Evolutionary conservation across 139 green algal species (phyloP).

Genomic region (Desmodesmus armatus): DNA sequence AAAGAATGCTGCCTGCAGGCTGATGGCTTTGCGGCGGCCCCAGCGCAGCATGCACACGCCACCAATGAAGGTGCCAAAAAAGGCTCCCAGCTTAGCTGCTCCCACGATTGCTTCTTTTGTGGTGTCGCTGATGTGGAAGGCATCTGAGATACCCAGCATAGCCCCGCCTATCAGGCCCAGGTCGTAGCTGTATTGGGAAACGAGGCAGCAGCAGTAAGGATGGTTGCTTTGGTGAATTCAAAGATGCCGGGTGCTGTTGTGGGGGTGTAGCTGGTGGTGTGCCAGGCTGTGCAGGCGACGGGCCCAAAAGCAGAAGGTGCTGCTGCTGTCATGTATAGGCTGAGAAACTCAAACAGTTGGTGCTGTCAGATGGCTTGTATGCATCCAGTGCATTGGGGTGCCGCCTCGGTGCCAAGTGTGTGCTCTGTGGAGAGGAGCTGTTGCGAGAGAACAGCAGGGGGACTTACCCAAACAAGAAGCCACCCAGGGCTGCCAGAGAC

Average conservation of each 20-base stretch:
- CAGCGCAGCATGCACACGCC: constrained; percentile 84
- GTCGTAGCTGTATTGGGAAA: constrained; percentile 67
- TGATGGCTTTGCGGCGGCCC: constrained; percentile 75
- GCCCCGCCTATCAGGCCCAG: constrained; percentile 79
- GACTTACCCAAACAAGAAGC: constrained; percentile 81
- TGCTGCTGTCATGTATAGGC: no score
- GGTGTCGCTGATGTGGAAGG: constrained; percentile 58
- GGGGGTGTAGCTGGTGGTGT: no score
- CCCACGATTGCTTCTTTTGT: constrained; percentile 75
- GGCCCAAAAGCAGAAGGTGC: no score
- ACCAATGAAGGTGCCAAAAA: constrained; percentile 81
- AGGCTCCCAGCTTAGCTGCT: constrained; percentile 75
- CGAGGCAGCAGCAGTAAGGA: no score
- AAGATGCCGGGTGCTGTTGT: no score
- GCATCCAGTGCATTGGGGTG: no score
- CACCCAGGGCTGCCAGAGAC: constrained; percentile 71
- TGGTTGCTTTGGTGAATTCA: no score
- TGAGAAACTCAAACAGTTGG: no score
- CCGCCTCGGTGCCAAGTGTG: no score
- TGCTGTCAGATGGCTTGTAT: no score
- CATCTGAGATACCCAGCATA: constrained; percentile 71
- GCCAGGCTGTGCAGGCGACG: no score
- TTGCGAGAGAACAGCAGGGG: neutral
- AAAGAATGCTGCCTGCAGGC: constrained; percentile 72
- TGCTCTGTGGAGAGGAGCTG: no score